These are phyloP conservation scores for Xylaria venustula DNA, from an alignment of 495 filamentous ascomycete genomes.

Conservation along the genomic window DNA sequence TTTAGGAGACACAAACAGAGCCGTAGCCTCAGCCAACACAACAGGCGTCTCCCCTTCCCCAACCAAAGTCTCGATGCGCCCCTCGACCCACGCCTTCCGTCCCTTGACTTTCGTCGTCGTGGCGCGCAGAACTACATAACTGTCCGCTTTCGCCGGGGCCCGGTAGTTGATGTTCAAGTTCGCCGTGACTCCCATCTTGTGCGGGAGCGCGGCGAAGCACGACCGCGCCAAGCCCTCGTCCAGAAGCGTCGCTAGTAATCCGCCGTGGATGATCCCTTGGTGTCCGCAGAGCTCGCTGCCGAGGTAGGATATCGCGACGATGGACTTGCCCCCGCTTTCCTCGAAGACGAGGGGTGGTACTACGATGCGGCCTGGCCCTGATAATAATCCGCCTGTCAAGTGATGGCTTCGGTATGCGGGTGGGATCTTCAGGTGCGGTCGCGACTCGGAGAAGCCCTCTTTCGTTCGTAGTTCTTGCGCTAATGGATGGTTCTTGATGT, in stretches of 20 bases:
- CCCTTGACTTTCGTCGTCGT: slow-evolving; percentile 87
- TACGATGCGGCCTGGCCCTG: slow-evolving; percentile 71
- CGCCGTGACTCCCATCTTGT: slow-evolving; percentile 86
- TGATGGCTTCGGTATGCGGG: slow-evolving; percentile 62
- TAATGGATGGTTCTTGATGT: slow-evolving; percentile 75
- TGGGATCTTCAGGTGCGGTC: slow-evolving; percentile 87
- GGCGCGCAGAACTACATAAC: slow-evolving; percentile 75
- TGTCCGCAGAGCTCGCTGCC: slow-evolving; percentile 86
- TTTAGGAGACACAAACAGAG: slow-evolving; percentile 87
- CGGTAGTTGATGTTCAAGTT: slow-evolving; percentile 89
- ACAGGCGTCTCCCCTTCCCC: slow-evolving; percentile 57
- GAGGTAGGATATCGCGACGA: slow-evolving; percentile 76
- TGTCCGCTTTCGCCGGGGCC: slow-evolving; percentile 71
- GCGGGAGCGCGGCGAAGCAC: slow-evolving; percentile 87
- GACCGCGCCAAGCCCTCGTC: slow-evolving; percentile 91
- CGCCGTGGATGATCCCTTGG: slow-evolving; percentile 88
- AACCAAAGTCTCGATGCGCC: slow-evolving; percentile 79
- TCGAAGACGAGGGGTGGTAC: slow-evolving; percentile 80
- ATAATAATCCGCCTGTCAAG: slow-evolving; percentile 77
- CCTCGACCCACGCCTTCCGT: slow-evolving; percentile 94
- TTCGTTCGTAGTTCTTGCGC: slow-evolving; percentile 62
- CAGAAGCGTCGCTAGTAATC: slow-evolving; percentile 83
- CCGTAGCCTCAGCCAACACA: slow-evolving; percentile 75
- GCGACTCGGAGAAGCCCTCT: slow-evolving; percentile 67
- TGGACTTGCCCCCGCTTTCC: slow-evolving; percentile 65